A percentile compares a stretch with the other conserved stretches of the same genome.
These are phyloP conservation scores for Raphanus hybrid DNA, from an alignment of 441 rosid genomes.

Conservation along the genomic window DNA sequence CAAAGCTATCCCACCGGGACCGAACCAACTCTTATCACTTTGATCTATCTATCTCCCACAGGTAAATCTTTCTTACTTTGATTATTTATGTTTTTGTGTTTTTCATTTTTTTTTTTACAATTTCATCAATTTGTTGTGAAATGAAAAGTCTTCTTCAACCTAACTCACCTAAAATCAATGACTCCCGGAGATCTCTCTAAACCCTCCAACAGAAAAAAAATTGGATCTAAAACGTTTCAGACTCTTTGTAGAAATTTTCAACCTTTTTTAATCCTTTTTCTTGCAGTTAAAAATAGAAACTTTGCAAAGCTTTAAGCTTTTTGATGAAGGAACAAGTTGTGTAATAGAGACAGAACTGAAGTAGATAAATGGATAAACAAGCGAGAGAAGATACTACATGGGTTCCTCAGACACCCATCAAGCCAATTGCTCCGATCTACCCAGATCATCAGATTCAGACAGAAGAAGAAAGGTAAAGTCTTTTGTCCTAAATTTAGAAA, in stretches of 20 bases:
- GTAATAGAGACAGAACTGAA: slow-evolving; percentile 4
- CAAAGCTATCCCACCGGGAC: slow-evolving; percentile 3
- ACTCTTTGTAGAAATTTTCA: not conserved
- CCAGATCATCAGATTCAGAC: slow-evolving; percentile 39
- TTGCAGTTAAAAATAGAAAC: slow-evolving; percentile 22
- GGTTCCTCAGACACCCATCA: slow-evolving; percentile 59
- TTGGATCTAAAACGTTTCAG: slow-evolving; percentile 25
- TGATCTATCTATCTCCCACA: not conserved
- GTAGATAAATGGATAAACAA: slow-evolving; percentile 34
- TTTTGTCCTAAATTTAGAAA: not conserved
- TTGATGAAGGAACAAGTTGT: not conserved
- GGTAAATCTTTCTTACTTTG: slow-evolving; percentile 13
- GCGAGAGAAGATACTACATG: slow-evolving; percentile 43
- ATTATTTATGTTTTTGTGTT: not conserved
- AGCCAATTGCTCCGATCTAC: slow-evolving; percentile 46
- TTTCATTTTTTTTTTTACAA: not conserved
- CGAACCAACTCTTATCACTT: slow-evolving; percentile 12
- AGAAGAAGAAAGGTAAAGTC: slow-evolving; percentile 31
- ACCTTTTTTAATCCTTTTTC: not conserved
- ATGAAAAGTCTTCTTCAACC: slow-evolving; percentile 17
- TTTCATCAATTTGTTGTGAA: not conserved
- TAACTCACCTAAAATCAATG: slow-evolving; percentile 16
- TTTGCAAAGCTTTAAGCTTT: not conserved
- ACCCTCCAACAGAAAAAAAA: not conserved
- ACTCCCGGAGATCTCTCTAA: slow-evolving; percentile 34